Base-by-base conservation (phyloP, 306 rosid genomes). In the Lathyrus sativus region DNA sequence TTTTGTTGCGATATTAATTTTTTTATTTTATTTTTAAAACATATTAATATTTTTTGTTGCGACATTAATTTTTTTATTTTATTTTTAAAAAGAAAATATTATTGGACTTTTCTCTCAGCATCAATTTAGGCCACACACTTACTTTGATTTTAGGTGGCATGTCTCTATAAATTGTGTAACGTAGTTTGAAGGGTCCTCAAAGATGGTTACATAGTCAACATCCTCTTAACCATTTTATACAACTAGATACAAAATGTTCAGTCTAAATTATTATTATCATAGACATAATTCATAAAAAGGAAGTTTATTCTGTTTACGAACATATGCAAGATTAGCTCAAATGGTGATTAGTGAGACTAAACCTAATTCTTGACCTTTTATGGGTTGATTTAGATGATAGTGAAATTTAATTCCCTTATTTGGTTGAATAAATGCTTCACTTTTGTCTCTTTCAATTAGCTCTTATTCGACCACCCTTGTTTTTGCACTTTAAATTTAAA, bases 191-290 rank as follows among this genome's bases (percentile, higher is more conserved):
- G 17, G 39, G 18, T 28, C 61, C 39, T 28, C 10, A 56, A 26
- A 56, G 19, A 28, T 17, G 28, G 39, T 56, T 56, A 56, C 11
- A 28, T 26, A 56, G 39, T 56, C 39, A 56, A 56, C 62, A 56
- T 28, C 62, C 17, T 56, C 62, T 56, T 53, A 22, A 12, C 3
- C 17, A 26, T 11, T 56, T 12, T 12, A 56, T 28, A 28, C 6
- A 9, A 56, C 10, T 13, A 4, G 10, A 26, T 12, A 11, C 10
- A 24, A 3, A 10, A 12, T 55, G 61, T 55, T 55, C 26, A 10
- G 35, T 24, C 60, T 24, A 22, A 54, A 54, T 54, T 22, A 4
- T 53, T 3, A 2, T 22, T 24, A 24, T 26, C 38, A 33, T 33
- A 33, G 0, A 33, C 38, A 1, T 33, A 31, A n/a, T n/a, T n/a